Base-by-base conservation (phyloP, 768 basidiomycete genomes). In the Leccinum aurantiacum region DNA sequence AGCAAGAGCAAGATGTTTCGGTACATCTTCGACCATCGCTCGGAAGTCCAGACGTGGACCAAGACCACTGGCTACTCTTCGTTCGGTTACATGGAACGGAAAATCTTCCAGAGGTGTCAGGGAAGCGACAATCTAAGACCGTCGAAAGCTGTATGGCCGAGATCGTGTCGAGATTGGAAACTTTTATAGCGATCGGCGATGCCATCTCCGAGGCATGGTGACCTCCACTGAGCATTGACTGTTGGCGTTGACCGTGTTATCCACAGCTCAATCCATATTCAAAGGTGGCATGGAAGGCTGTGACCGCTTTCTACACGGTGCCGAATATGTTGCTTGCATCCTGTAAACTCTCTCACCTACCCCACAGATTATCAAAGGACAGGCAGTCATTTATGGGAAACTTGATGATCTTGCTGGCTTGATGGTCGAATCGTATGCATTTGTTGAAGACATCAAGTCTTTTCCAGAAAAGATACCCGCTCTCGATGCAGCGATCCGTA, bases 391-490 rank as follows among this genome's bases (percentile, higher is more conserved):
- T 15, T 66, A 75, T 53, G 47, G 54, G 6, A 65, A 58, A 22
- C 63, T 77, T 6, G 60, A 64, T 24, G 67, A 67, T 17, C 71
- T 77, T n/a, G 53, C 65, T 15, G 33, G 19, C 0, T 55, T 71
- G n/a, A 77, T 77, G 76, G 65, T 51, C 17, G 67, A 71, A 4
- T 60, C 70, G 17, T 77, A 74, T 47, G 44, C 60, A 4, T 77
- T 77, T 44, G 72, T 74, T 8, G 69, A 75, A 27, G 63, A 61
- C 8, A 56, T 77, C 17, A 62, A 67, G 27, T 62, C 52, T 4
- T 66, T 76, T 17, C 66, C 70, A 6, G 64, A 69, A 51, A 74
- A 60, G 48, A 66, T 76, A 44, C 63, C 67, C 22, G 14, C 38
- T 4, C 69, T 76, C 3, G 70, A 77, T 49, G 60, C 63, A 31